These are phyloP conservation scores for Lippia alba DNA, from an alignment of 305 asterid species.

Conservation along the genomic window DNA sequence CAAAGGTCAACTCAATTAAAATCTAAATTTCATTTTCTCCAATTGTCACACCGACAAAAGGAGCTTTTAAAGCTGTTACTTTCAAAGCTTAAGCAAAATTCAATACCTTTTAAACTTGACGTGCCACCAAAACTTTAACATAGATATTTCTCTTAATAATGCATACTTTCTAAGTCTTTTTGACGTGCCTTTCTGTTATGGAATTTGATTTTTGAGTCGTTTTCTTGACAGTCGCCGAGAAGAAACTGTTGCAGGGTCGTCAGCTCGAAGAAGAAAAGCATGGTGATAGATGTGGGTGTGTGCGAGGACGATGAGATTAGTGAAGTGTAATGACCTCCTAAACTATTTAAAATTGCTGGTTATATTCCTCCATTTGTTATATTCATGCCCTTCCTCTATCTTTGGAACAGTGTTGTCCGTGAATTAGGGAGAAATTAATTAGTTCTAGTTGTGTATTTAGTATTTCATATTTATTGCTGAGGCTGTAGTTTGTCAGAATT, in stretches of 20 bases:
- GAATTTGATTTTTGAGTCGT: conserved; percentile 8
- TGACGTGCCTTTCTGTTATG: background rate
- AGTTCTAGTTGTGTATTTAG: conserved; percentile 31
- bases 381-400: conserved; percentile 13
- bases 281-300: conserved; percentile 76
- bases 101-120: background rate
- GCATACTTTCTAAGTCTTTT: background rate
- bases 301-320: conserved; percentile 78
- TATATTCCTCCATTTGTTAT: conserved; percentile 38
- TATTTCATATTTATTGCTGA: background rate
- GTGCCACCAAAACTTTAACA: background rate
- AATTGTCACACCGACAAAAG: conserved; percentile 32
- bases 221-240: conserved; percentile 73
- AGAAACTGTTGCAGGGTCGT: conserved; percentile 86
- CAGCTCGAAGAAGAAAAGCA: conserved; percentile 47
- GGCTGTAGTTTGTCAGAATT: conserved; percentile 29
- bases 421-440: conserved; percentile 7
- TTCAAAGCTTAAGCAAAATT: conserved; percentile 1
- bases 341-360: conserved; percentile 8
- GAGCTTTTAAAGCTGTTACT: background rate
- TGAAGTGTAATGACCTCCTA: conserved; percentile 44
- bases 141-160: background rate
- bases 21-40: conserved; percentile 8
- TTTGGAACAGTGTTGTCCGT: conserved; percentile 18
- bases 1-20: conserved; percentile 7